phyloP scores from a whole-genome alignment of 2,329 filamentous ascomycete species.

The Diplodia sapinea region DNA sequence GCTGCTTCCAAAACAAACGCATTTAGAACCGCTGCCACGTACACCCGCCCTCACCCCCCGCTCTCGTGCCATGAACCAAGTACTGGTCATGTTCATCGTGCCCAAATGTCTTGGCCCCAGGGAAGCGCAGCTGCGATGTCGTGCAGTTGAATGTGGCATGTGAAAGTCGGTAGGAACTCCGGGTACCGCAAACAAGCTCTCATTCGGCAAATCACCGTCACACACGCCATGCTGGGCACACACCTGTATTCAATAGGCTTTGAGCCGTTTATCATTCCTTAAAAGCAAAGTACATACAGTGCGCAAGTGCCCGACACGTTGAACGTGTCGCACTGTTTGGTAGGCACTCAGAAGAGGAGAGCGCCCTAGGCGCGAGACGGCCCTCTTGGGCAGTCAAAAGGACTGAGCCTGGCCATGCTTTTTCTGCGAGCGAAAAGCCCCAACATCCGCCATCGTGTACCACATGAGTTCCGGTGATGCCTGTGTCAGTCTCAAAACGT shows the following conservation, averaged over 20 bases:
- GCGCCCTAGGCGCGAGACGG: slow-evolving; percentile 6
- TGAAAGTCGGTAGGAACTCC: not conserved
- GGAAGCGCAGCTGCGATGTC: not conserved
- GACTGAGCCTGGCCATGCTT: slow-evolving; percentile 7
- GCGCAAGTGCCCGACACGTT: not conserved
- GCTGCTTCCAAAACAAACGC: no score
- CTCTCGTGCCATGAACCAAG: not conserved
- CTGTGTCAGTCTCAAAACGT: slow-evolving; percentile 25
- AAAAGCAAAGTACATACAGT: slow-evolving; percentile 27
- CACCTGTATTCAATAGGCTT: slow-evolving; percentile 13
- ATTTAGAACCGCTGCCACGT: no score
- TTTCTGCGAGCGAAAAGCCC: not conserved
- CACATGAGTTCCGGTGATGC: slow-evolving; percentile 23
- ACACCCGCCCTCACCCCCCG: not conserved
- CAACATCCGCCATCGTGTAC: slow-evolving; percentile 20
- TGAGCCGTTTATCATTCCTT: slow-evolving; percentile 26
- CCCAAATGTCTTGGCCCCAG: not conserved
- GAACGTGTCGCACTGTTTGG: slow-evolving; percentile 6
- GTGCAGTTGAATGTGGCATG: not conserved
- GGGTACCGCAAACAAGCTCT: not conserved
- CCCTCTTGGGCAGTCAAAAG: not conserved
- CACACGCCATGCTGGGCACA: slow-evolving; percentile 1
- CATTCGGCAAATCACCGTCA: not conserved
- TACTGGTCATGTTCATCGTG: not conserved
- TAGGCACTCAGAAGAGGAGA: not conserved